phyloP scores from a whole-genome alignment of 192 early-diverging fungal genomes.

The Gryganskiella cystojenkinii region DNA sequence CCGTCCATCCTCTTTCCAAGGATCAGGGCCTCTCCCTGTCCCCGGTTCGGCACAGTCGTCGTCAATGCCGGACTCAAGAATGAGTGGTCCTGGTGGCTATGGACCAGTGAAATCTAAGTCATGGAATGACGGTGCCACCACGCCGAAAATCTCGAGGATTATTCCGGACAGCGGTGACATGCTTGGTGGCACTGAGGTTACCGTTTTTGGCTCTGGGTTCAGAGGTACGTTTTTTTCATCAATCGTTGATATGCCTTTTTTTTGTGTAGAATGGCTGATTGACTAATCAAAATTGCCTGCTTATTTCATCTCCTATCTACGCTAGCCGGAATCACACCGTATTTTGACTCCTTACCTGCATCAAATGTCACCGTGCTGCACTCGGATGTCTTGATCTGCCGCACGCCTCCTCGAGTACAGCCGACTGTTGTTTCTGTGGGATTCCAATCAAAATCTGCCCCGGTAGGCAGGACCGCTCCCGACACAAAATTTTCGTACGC shows the following conservation, averaged over 20 bases:
- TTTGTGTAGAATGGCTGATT: not conserved
- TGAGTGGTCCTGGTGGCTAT: conserved; percentile 1
- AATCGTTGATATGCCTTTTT: not conserved
- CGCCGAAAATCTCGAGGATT: conserved; percentile 39
- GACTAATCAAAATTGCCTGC: not conserved
- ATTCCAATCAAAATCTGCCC: conserved; percentile 26
- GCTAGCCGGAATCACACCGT: conserved; percentile 31
- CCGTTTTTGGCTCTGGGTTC: conserved; percentile 49
- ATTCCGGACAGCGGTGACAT: conserved; percentile 48
- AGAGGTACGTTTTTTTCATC: conserved; percentile 35
- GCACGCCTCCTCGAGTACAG: conserved; percentile 33
- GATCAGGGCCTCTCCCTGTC: conserved; percentile 3
- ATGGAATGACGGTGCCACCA: conserved; percentile 28
- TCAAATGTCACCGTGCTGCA: conserved; percentile 32
- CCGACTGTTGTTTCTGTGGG: conserved; percentile 25
- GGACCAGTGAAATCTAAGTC: conserved; percentile 38
- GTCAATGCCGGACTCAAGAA: conserved; percentile 12
- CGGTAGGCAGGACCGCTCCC: not conserved
- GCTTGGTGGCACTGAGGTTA: conserved; percentile 49
- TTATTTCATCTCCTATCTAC: not conserved
- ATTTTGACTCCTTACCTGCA: conserved; percentile 42
- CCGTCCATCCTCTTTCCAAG: conserved; percentile 8
- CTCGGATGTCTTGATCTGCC: conserved; percentile 44
- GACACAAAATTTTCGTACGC: conserved; percentile 39
- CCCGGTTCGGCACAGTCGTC: conserved; percentile 1